Base-by-base conservation (phyloP, 352 stramenopile genomes). In the Aphanomyces stellatus region DNA sequence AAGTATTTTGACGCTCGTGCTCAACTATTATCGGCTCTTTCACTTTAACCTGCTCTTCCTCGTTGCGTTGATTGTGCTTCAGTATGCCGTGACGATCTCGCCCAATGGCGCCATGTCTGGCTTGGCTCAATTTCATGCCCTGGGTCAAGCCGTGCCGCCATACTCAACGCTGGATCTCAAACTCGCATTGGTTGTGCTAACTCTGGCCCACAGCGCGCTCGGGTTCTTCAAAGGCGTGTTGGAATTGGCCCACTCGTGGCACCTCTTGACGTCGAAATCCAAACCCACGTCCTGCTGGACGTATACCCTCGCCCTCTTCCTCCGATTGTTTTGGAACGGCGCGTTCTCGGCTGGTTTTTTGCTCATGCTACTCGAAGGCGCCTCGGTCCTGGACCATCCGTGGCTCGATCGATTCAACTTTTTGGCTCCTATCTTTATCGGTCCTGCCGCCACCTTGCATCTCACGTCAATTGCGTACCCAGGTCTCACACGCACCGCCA, bases 11-110 rank as follows among this genome's bases (percentile, higher is more conserved):
- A 89, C 79, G 41, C 74, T 88, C 33, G 76, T 89, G 53, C 62
- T 89, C 33, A 88, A 88, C 62, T 89, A 89, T 70, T 88, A 81
- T 63, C 81, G 81, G 22, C 88, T 89, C 53, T 89, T 89, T 69
- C 79, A 89, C 71, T 88, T 88, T 71, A 88, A 89, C 77, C 76
- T 88, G 59, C 82, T 87, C 74, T 88, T 86, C 62, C 74, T 88
- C 70, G 74, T 86, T 53, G 68, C 75, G 13, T 73, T 88, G 4
- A 76, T 81, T 59, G 76, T 82, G 22, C 71, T 88, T 22, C 74
- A 56, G 40, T 88, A 85, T 51, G 77, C 79, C 24, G 72, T 76
- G 41, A 71, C 80, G 41, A 85, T 88, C 59, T 88, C 80, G 5
- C 80, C 80, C 0, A 76, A 69, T 53, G 80, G 80, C 27, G 80